Evolutionary conservation across 164 flowering plant genomes (phyloP).

Genomic region (Kalanchoe fedtschenkoi): DNA sequence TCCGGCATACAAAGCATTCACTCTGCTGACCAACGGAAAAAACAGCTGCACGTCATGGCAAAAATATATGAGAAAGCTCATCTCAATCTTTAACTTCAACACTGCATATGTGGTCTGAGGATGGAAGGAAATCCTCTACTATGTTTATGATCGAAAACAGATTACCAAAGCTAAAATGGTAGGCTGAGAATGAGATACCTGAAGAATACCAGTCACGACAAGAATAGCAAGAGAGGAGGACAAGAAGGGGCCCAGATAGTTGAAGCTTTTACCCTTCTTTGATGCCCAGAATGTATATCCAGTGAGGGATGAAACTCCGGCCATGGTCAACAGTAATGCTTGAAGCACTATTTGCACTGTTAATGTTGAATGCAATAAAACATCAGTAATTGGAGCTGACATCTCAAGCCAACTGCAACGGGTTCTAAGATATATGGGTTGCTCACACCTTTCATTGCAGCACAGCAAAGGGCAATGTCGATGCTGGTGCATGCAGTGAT

Average conservation of each 20-base stretch:
- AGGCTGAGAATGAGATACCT: too few species aligned
- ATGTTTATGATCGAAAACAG: too few species aligned
- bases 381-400: background rate
- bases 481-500: background rate
- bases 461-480: conserved; percentile 1
- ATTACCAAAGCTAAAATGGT: too few species aligned
- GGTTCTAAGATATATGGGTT: too few species aligned
- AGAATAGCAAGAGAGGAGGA: conserved; percentile 1
- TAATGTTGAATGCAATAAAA: background rate
- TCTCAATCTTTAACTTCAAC: too few species aligned
- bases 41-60: background rate
- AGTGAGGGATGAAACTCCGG: conserved; percentile 1
- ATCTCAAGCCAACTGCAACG: too few species aligned
- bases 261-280: background rate
- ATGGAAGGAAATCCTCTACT: too few species aligned
- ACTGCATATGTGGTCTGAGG: too few species aligned
- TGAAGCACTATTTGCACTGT: background rate
- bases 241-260: background rate
- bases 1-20: background rate
- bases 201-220: background rate
- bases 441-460: conserved; percentile 1
- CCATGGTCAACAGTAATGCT: conserved; percentile 4
- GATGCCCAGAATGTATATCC: conserved; percentile 8
- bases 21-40: conserved; percentile 1
- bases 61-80: background rate